Conservation (phyloP, 495 filamentous ascomycete genomes). For the Lophiostoma macrostomum region DNA sequence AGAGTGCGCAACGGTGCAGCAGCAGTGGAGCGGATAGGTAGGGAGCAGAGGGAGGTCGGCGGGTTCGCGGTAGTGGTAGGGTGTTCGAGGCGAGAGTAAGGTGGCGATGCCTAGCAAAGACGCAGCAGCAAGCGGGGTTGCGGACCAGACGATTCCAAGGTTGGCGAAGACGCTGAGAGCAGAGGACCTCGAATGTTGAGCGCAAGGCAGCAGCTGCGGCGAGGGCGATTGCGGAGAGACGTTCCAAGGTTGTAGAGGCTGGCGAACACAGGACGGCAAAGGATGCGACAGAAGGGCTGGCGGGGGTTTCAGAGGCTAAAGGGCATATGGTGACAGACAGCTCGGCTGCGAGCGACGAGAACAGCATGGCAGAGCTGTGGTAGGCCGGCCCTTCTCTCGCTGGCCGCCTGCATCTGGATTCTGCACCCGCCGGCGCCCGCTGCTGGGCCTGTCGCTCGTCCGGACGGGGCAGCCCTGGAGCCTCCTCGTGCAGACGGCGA, state of each 20-base stretch:
- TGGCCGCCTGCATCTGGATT: too few species aligned
- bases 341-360: constrained; percentile 1
- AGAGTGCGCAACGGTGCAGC: constrained; percentile 3
- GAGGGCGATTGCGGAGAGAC: neutral
- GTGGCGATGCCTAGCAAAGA: neutral
- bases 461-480: neutral
- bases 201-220: neutral
- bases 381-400: too few species aligned
- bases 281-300: neutral
- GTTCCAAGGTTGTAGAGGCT: neutral
- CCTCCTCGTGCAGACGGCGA: neutral
- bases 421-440: too few species aligned
- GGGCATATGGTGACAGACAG: neutral
- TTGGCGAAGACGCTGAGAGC: too few species aligned
- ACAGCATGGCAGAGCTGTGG: neutral
- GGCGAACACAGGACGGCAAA: neutral
- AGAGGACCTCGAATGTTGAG: neutral
- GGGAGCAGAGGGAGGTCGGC: neutral
- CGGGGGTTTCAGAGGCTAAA: neutral
- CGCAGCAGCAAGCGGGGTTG: too few species aligned
- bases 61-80: too few species aligned
- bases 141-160: too few species aligned
- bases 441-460: too few species aligned
- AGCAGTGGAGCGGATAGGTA: neutral
- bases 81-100: neutral